Conservation (phyloP, 441 rosid species). For the Gossypium schwendimanii region DNA sequence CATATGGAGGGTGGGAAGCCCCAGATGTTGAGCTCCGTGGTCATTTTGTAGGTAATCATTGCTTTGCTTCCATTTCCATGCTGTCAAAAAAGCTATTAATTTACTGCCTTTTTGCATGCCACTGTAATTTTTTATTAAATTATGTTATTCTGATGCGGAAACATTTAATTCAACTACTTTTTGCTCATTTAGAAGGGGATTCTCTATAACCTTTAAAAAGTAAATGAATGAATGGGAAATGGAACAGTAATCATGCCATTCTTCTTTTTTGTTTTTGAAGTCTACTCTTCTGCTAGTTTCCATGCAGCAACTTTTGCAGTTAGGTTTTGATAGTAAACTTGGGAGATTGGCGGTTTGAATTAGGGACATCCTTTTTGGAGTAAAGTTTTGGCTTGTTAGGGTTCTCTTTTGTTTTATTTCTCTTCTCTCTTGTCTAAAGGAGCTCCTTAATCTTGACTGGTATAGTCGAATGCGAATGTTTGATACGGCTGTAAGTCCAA, state of each 20-base stretch:
- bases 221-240: background rate
- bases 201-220: background rate
- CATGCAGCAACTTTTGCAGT: background rate
- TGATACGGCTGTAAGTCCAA: background rate
- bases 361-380: background rate
- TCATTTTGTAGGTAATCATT: conserved; percentile 71
- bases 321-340: too few relatives aligned
- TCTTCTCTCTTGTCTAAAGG: background rate
- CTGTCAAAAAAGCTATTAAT: background rate
- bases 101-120: background rate
- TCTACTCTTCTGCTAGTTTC: background rate
- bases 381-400: background rate
- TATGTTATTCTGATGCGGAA: conserved; percentile 1
- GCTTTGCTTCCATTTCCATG: conserved; percentile 15
- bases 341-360: background rate
- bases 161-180: background rate
- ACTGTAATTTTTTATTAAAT: background rate
- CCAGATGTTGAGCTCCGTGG: conserved; percentile 70
- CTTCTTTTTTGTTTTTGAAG: background rate
- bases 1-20: conserved; percentile 84
- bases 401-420: too few relatives aligned
- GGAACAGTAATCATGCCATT: background rate
- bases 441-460: too few relatives aligned
- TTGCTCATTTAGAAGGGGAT: background rate
- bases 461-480: background rate